These are phyloP conservation scores for Fonsecaea monophora DNA, from an alignment of 2,329 filamentous ascomycete genomes.

Conservation along the genomic window DNA sequence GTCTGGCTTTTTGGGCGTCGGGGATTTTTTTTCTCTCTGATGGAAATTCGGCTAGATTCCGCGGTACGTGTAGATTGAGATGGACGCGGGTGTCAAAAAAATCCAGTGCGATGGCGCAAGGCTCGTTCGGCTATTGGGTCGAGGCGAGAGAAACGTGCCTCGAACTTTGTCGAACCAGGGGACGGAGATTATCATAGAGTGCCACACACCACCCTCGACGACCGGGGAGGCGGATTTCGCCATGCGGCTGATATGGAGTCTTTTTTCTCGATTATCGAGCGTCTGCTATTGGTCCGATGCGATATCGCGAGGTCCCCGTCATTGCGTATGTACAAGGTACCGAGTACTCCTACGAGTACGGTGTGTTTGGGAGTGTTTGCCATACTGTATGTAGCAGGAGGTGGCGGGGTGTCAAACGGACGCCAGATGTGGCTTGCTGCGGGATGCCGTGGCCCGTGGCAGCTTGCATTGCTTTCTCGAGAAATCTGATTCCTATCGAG, in stretches of 20 bases:
- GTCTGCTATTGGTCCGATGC: constrained; percentile 2
- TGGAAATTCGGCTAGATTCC: constrained; percentile 2
- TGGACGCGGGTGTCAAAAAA: neutral
- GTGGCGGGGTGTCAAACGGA: constrained; percentile 5
- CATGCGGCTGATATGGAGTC: constrained; percentile 12
- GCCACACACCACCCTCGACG: constrained; percentile 1
- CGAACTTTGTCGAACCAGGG: neutral
- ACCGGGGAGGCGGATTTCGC: neutral
- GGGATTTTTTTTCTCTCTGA: no score
- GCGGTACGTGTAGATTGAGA: neutral
- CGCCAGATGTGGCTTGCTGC: constrained; percentile 17
- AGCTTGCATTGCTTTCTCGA: no score
- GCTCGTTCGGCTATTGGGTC: constrained; percentile 12
- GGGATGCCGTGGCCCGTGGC: neutral
- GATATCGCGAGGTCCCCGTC: neutral
- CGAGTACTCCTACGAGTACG: no score
- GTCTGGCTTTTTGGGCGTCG: neutral
- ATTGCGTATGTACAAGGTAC: neutral
- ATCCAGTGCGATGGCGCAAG: constrained; percentile 9
- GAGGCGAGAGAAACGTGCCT: neutral
- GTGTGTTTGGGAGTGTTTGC: neutral
- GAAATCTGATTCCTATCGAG: no score
- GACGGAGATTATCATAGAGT: constrained; percentile 11
- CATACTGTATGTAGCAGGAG: neutral
- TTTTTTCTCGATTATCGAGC: constrained; percentile 9